A percentile compares a stretch with the other conserved stretches of the same genome.
Evolutionary conservation across 2,329 filamentous ascomycete genomes (phyloP).

Genomic region (Talaromyces pinophilus): DNA sequence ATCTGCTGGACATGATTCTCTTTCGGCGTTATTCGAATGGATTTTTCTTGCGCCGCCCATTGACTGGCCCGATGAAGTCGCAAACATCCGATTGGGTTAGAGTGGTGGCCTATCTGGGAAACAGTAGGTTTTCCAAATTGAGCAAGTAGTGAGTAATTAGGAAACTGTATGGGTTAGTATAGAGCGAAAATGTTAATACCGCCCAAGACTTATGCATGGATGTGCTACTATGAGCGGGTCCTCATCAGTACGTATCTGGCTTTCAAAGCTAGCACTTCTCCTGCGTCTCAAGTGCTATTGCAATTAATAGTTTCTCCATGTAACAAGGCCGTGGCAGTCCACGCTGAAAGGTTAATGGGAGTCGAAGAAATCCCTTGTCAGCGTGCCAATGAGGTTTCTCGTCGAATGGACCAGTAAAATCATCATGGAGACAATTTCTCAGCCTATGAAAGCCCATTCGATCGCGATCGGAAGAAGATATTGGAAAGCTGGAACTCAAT

Average conservation of each 20-base stretch:
- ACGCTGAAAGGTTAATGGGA: constrained; percentile 3
- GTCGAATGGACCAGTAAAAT: constrained; percentile 1
- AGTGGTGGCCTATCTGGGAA: constrained; percentile 19
- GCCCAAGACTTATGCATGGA: constrained; percentile 14
- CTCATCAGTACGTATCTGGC: constrained; percentile 2
- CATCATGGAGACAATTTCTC: not conserved
- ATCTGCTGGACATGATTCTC: not conserved
- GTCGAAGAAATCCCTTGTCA: not conserved
- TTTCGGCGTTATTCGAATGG: not conserved
- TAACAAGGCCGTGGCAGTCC: constrained; percentile 8
- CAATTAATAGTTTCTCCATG: constrained; percentile 20
- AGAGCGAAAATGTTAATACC: not conserved
- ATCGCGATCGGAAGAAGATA: constrained; percentile 15
- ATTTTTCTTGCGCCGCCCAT: not conserved
- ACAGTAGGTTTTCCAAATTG: not conserved
- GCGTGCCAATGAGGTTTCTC: constrained; percentile 12
- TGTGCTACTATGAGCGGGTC: constrained; percentile 18
- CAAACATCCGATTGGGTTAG: constrained; percentile 19
- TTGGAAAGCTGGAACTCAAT: constrained; percentile 9
- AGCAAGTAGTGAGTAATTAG: constrained; percentile 20
- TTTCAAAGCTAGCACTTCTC: constrained; percentile 18
- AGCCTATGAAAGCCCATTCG: not conserved
- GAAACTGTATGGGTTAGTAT: constrained; percentile 14
- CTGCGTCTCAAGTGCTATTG: constrained; percentile 16
- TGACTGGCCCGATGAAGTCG: constrained; percentile 9